Conservation (phyloP, 2,329 filamentous ascomycete genomes). For the Penicillium sp. region DNA sequence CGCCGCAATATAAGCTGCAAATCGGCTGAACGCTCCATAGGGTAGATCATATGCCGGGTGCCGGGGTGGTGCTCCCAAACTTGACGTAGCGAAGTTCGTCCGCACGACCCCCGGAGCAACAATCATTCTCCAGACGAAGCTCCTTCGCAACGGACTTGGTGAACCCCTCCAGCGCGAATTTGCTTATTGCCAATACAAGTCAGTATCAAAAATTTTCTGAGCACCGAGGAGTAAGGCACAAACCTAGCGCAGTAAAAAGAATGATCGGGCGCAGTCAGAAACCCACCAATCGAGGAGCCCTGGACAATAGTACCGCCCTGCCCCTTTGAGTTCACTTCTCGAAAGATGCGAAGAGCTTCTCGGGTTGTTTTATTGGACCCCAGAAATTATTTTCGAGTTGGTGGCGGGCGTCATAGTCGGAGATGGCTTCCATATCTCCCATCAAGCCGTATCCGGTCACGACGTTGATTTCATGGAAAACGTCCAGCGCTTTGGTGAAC, state of each 20-base stretch:
- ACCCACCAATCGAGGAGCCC: constrained; percentile 55
- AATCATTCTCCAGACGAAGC: constrained; percentile 35
- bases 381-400: constrained; percentile 64
- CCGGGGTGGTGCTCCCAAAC: neutral
- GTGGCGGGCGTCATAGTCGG: constrained; percentile 49
- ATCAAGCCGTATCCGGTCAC: constrained; percentile 59
- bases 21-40: constrained; percentile 2
- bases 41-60: constrained; percentile 8
- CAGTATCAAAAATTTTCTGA: neutral
- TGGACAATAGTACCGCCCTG: constrained; percentile 56
- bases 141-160: constrained; percentile 50
- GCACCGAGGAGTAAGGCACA: neutral
- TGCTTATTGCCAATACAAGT: constrained; percentile 21
- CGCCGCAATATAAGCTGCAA: constrained; percentile 11
- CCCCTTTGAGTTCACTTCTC: constrained; percentile 23
- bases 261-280: constrained; percentile 34
- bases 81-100: constrained; percentile 8
- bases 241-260: constrained; percentile 40
- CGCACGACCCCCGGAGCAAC: constrained; percentile 26
- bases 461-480: constrained; percentile 59
- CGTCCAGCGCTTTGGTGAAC: constrained; percentile 42
- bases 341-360: constrained; percentile 25
- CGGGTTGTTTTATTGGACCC: constrained; percentile 55
- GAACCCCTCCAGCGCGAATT: constrained; percentile 51
- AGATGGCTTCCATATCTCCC: constrained; percentile 55